Conservation (phyloP, 2,329 filamentous ascomycete species). For the Cercospora janseana region DNA sequence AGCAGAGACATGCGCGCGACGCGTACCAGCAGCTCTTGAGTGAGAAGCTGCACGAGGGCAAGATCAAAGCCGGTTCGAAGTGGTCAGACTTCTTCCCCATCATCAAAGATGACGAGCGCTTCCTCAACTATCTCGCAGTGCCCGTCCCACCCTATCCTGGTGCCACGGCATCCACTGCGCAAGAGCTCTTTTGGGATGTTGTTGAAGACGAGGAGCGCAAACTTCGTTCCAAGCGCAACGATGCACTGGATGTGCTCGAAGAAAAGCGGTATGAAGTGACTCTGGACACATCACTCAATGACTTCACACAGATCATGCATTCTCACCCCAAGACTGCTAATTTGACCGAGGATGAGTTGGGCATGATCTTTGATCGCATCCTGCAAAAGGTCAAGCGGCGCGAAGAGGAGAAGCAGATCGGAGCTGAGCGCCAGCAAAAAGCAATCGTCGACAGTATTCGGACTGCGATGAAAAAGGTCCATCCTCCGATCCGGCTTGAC, state of each 20-base stretch:
- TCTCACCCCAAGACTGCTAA: conserved; percentile 84
- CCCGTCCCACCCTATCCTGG: conserved; percentile 34
- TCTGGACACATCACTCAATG: conserved; percentile 79
- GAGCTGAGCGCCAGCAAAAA: conserved; percentile 80
- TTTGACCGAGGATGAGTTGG: conserved; percentile 75
- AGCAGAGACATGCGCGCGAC: conserved; percentile 84
- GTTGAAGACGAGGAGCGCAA: conserved; percentile 85
- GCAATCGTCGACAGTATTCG: conserved; percentile 81
- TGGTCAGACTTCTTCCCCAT: conserved; percentile 78
- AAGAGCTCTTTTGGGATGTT: conserved; percentile 94
- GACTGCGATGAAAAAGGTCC: conserved; percentile 81
- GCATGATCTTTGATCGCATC: conserved; percentile 81
- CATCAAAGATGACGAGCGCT: conserved; percentile 78
- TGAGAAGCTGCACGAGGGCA: conserved; percentile 70
- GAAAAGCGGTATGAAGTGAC: conserved; percentile 91
- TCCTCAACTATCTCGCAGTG: conserved; percentile 78
- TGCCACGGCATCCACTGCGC: conserved; percentile 52
- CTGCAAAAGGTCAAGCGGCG: conserved; percentile 82
- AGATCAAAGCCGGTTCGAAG: conserved; percentile 85
- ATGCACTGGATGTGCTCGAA: conserved; percentile 43
- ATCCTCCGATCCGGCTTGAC: conserved; percentile 72
- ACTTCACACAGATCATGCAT: conserved; percentile 79
- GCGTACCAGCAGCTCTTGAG: conserved; percentile 70
- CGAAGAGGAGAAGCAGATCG: conserved; percentile 75
- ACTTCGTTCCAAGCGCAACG: conserved; percentile 35